Base-by-base conservation (phyloP, 2,329 filamentous ascomycete genomes). In the Lachnellula cervina region DNA sequence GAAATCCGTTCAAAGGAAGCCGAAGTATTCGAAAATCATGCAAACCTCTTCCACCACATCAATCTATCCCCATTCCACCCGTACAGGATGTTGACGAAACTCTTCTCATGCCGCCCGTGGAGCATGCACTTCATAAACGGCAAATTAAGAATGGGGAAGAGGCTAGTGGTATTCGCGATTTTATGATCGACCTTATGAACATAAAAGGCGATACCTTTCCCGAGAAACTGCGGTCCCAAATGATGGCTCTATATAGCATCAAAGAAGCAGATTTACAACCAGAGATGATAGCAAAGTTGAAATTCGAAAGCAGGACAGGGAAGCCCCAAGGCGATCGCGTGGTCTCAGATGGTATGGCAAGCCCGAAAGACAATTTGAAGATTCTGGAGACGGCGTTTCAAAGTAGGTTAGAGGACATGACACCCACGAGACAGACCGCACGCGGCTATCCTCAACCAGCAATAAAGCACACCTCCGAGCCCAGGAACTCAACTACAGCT, bases 221-320 rank as follows among this genome's bases (percentile, higher is more conserved):
- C 3, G 45, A 45, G 6, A 62, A 62, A 32, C 40, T 67, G 3
- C 45, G 65, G 1, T 19, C 13, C 2, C 50, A 56, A 1, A 62
- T 68, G 47, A 65, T 68, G 64, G 58, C 62, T 13, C 37, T 61
- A 1, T 68, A 68, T 34, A 37, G 52, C 6, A 67, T 68, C 23
- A 25, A 34, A 2, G 59, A 67, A 19, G 13, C 28, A 4, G 64
- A 68, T 48, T 53, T 68, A 1, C 52, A 54, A 32, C 59, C 58
- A 0, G 51, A 52, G 4, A 59, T 54, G 13, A 45, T 64, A 0
- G 51, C 48, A 0, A 59, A 59, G 21, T 63, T 66, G 28, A 35
- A 43, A 16, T 3, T 14, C 32, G 17, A 17, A 21, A 25, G 32
- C n/a, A 17, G 4, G 3, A 50, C 34, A 3, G 40, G 23, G 17